Percentiles rank a stretch among this genome's conserved stretches.
phyloP scores from a whole-genome alignment of 179 eudicot species.

The Actinidia chinensis region DNA sequence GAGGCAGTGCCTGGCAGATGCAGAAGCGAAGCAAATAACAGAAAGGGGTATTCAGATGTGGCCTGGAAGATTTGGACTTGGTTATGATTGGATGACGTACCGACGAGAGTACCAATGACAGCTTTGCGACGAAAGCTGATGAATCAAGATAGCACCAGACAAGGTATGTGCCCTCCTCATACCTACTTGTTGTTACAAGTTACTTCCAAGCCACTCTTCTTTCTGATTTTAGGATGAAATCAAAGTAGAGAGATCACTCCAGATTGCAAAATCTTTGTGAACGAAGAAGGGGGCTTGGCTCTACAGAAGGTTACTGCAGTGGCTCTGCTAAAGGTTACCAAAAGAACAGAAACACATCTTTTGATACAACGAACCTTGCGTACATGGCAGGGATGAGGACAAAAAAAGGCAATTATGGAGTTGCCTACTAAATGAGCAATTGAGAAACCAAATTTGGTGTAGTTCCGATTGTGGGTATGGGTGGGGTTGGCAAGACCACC shows the following conservation, averaged over 20 bases:
- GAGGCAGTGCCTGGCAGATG: conserved; percentile 30
- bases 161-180: conserved; percentile 13
- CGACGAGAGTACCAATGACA: conserved; percentile 24
- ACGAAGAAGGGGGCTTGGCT: conserved; percentile 8
- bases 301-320: background rate
- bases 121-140: conserved; percentile 17
- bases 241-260: conserved; percentile 20
- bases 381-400: conserved; percentile 26
- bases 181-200: background rate
- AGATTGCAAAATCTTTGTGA: conserved; percentile 20
- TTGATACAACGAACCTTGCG: background rate
- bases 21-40: conserved; percentile 31
- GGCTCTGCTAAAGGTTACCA: background rate
- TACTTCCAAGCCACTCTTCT: background rate
- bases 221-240: conserved; percentile 10
- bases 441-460: conserved; percentile 2
- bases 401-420: conserved; percentile 9
- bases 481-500: conserved; percentile 29
- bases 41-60: background rate
- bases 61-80: conserved; percentile 24
- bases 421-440: background rate
- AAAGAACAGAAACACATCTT: conserved; percentile 13
- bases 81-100: conserved; percentile 28
- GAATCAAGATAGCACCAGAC: conserved; percentile 9
- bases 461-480: conserved; percentile 23